Conservation (phyloP, 139 green algal genomes). For the Parachlorella kessleri region DNA sequence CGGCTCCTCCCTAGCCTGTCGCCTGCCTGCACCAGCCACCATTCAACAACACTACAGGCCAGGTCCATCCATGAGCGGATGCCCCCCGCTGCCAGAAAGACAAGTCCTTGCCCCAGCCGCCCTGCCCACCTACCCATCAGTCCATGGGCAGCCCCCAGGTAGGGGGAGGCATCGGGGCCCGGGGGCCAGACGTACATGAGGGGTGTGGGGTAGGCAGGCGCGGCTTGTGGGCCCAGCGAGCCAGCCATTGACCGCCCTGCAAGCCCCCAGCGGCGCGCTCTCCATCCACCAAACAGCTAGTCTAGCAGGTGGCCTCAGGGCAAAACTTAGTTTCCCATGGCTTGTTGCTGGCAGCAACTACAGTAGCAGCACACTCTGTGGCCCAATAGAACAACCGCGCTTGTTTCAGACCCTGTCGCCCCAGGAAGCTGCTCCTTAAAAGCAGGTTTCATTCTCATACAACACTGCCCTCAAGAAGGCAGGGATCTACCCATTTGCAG, state of each 20-base stretch:
- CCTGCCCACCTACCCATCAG: conserved; percentile 21
- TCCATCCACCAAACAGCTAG: no score
- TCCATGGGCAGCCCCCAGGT: conserved; percentile 19
- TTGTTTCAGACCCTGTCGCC: no score
- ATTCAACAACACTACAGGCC: no score
- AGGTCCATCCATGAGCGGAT: no score
- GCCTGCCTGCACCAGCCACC: not conserved
- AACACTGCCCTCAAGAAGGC: not conserved
- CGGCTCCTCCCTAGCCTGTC: no score
- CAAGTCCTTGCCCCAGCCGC: no score
- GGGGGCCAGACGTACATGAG: conserved; percentile 23
- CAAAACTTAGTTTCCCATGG: no score
- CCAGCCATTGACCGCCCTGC: conserved; percentile 2
- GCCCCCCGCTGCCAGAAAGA: no score
- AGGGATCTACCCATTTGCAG: not conserved
- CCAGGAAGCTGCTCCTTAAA: not conserved
- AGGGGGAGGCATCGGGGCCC: not conserved
- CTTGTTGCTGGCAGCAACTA: no score
- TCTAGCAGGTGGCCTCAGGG: no score
- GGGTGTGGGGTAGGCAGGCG: conserved; percentile 6
- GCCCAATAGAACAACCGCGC: not conserved
- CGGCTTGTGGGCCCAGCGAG: conserved; percentile 2
- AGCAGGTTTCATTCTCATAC: not conserved
- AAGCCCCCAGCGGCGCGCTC: not conserved
- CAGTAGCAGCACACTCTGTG: not conserved